Evolutionary conservation across 192 early-diverging fungal species (phyloP).

Genomic region (Umbelopsis vinacea): DNA sequence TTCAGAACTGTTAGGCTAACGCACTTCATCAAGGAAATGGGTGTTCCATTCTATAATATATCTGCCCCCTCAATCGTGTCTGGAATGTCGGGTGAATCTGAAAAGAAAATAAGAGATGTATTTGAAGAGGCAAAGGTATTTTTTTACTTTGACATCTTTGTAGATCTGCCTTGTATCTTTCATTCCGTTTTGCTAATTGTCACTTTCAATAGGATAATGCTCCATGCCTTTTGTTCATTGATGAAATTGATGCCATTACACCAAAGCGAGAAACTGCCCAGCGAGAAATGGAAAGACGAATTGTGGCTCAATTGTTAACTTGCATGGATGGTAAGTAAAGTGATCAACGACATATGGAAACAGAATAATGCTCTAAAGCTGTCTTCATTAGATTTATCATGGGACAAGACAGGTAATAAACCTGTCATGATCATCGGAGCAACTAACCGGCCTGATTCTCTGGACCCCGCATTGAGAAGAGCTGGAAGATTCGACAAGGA

Average conservation of each 20-base stretch:
- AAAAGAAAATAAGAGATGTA: conserved; percentile 96
- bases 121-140: conserved; percentile 91
- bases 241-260: conserved; percentile 99
- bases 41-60: conserved; percentile 91
- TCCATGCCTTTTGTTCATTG: conserved; percentile 89
- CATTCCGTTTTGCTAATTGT: not conserved
- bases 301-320: conserved; percentile 97
- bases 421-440: conserved; percentile 92
- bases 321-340: conserved; percentile 95
- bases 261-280: conserved; percentile 99
- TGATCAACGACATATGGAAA: not conserved
- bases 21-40: conserved; percentile 62
- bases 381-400: conserved; percentile 69
- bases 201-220: conserved; percentile 28
- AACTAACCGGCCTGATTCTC: conserved; percentile 86
- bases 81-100: conserved; percentile 98
- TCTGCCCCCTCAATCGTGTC: conserved; percentile 94
- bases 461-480: conserved; percentile 81
- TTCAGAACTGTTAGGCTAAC: not conserved
- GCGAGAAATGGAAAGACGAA: conserved; percentile 97
- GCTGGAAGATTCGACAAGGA: conserved; percentile 90
- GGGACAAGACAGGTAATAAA: conserved; percentile 86
- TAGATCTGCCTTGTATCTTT: too few relatives aligned
- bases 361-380: not conserved
- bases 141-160: too few relatives aligned